Base-by-base conservation (phyloP, 1,284 basidiomycete genomes). In the Apiotrichum montevideense region DNA sequence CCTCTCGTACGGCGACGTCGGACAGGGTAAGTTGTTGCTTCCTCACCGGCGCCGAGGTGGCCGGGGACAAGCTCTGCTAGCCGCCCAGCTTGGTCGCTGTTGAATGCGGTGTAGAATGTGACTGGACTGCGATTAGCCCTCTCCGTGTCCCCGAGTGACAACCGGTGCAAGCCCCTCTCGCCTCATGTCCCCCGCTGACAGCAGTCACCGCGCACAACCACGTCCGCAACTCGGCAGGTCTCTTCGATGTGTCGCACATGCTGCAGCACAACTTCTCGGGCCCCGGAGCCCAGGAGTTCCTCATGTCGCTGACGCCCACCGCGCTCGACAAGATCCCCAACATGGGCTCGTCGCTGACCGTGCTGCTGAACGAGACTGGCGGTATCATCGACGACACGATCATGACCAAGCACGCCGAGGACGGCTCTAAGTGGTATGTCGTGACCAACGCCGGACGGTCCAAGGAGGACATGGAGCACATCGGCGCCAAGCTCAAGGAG, bases 161-260 rank as follows among this genome's bases (percentile, higher is more conserved):
- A 21, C 21, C 21, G 21, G 21, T 21, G 21, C 21, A 21, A 21
- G 21, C 21, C 21, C 21, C 21, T 21, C 21, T 21, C 21, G 21
- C 21, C 21, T 21, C 21, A 21, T 21, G 21, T 21, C 21, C 21
- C 21, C 13, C 8, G 8, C 37, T 39, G 46, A 51, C 29, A 56
- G 80, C 68, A 95, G 92, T 92, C 52, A 85, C 87, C 2, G 94
- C 91, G 63, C 95, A 99, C 76, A 85, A 88, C 54, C 89, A 98
- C 72, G 90, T 96, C 54, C 85, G 96, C 39, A 83, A 80, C 6
- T 83, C 82, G 39, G 90, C 84, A 1, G 94, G 94, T 1, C 80
- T 98, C 34, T 99, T 99, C 74, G 95, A 99, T 72, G 96, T 99
- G 39, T 90, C 91, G 35, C 95, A 99, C 78, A 98, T 99, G 95